phyloP scores from a whole-genome alignment of 805 yeast species.

The Hanseniaspora singularis region DNA sequence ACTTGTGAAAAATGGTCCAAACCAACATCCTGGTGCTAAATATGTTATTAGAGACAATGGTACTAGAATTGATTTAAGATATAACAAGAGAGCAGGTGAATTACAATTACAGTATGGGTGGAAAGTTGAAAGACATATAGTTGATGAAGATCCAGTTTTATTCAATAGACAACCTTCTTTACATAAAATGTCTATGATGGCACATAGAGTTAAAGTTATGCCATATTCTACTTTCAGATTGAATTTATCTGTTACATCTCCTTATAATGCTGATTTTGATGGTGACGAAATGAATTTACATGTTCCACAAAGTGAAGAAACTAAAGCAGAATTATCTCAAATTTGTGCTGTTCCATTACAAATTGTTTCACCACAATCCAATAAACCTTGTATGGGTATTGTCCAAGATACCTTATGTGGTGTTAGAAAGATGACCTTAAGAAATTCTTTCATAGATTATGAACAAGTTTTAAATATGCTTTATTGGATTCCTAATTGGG shows the following conservation, averaged over 20 bases:
- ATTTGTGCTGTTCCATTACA: slow-evolving; percentile 95
- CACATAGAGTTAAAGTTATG: slow-evolving; percentile 96
- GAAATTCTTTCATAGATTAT: slow-evolving; percentile 78
- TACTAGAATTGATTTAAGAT: slow-evolving; percentile 93
- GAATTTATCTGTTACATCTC: slow-evolving; percentile 93
- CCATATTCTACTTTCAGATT: slow-evolving; percentile 96
- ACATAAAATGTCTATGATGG: slow-evolving; percentile 99
- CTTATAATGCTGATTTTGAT: slow-evolving; percentile 99
- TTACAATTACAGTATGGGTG: slow-evolving; percentile 96
- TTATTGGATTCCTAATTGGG: slow-evolving; percentile 98
- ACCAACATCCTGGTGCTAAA: slow-evolving; percentile 98
- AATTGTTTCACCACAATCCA: slow-evolving; percentile 95
- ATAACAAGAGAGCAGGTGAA: slow-evolving; percentile 96
- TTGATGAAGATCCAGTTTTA: slow-evolving; percentile 94
- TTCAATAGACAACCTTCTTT: slow-evolving; percentile 98
- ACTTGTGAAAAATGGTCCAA: slow-evolving; percentile 93
- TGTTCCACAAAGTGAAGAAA: slow-evolving; percentile 96
- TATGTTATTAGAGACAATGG: slow-evolving; percentile 97
- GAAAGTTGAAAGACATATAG: slow-evolving; percentile 96
- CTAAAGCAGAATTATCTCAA: slow-evolving; percentile 89
- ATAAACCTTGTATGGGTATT: slow-evolving; percentile 99
- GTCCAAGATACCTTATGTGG: slow-evolving; percentile 98
- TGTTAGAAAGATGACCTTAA: slow-evolving; percentile 83
- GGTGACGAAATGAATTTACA: slow-evolving; percentile 99
- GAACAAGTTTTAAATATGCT: slow-evolving; percentile 93